Conservation (phyloP, 768 basidiomycete species). For the Hysterangium stoloniferum region DNA sequence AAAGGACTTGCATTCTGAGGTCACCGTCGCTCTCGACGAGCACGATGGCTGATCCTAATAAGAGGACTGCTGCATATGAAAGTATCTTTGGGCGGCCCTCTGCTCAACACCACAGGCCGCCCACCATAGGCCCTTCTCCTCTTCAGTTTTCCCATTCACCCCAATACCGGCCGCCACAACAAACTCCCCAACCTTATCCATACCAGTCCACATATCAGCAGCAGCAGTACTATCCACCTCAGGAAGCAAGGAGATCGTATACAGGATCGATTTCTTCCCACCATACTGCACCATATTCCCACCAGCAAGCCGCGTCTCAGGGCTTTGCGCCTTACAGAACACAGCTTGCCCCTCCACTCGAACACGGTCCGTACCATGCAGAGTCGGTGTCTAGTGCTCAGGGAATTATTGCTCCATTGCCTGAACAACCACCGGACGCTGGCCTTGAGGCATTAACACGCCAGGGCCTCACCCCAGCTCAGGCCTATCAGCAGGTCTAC, state of each 20-base stretch:
- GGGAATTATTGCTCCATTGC: slow-evolving; percentile 39
- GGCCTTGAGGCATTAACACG: slow-evolving; percentile 36
- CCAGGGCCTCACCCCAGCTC: slow-evolving; percentile 62
- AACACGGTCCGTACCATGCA: slow-evolving; percentile 40
- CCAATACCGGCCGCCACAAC: slow-evolving; percentile 16
- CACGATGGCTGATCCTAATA: slow-evolving; percentile 31
- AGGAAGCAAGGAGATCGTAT: slow-evolving; percentile 44
- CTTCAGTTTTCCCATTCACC: too few relatives aligned
- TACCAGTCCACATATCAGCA: slow-evolving; percentile 20
- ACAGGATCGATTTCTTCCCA: slow-evolving; percentile 29
- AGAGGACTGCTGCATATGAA: slow-evolving; percentile 76
- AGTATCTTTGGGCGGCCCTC: slow-evolving; percentile 80
- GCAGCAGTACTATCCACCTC: slow-evolving; percentile 22
- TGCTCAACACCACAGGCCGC: slow-evolving; percentile 41
- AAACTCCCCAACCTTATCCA: slow-evolving; percentile 21
- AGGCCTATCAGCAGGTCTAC: slow-evolving; percentile 76
- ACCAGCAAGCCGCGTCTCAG: slow-evolving; percentile 19
- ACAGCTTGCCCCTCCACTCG: slow-evolving; percentile 20
- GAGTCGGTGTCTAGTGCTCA: slow-evolving; percentile 42
- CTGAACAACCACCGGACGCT: slow-evolving; percentile 43
- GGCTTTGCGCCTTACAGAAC: slow-evolving; percentile 21
- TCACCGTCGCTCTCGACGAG: slow-evolving; percentile 1
- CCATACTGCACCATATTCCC: slow-evolving; percentile 19
- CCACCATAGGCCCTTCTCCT: slow-evolving; percentile 18
- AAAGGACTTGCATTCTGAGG: too few relatives aligned